A percentile compares a stretch with the other conserved stretches of the same genome.
Evolutionary conservation across 805 yeast species (phyloP).

Genomic region (Wickerhamomyces strasburgensis): DNA sequence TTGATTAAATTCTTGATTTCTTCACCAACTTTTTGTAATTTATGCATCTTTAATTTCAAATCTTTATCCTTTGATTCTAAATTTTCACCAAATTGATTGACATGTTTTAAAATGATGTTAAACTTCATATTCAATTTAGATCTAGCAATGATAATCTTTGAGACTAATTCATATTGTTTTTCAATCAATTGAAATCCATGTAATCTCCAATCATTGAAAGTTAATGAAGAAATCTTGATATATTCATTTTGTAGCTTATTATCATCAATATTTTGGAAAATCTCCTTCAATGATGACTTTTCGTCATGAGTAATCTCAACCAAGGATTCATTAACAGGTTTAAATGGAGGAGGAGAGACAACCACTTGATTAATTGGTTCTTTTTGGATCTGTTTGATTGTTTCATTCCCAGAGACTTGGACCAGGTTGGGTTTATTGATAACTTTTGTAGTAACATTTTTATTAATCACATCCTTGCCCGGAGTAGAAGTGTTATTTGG

Average conservation of each 20-base stretch:
- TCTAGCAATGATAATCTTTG: slow-evolving; percentile 33
- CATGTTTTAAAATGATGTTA: slow-evolving; percentile 31
- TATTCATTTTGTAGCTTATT: slow-evolving; percentile 22
- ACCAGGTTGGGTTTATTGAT: not conserved
- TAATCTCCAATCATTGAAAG: slow-evolving; percentile 33
- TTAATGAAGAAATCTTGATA: slow-evolving; percentile 21
- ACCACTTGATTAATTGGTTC: not conserved
- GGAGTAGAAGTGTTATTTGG: slow-evolving; percentile 3
- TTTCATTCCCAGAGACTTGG: not conserved
- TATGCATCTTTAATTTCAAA: slow-evolving; percentile 30
- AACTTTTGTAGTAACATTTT: no score
- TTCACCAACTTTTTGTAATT: slow-evolving; percentile 38
- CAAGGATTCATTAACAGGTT: slow-evolving; percentile 5
- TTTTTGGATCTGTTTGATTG: not conserved
- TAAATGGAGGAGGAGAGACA: slow-evolving; percentile 15
- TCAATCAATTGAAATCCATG: slow-evolving; percentile 30
- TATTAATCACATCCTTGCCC: not conserved
- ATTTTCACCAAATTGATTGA: slow-evolving; percentile 32
- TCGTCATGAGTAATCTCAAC: slow-evolving; percentile 6
- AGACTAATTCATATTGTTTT: slow-evolving; percentile 31
- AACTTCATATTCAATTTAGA: slow-evolving; percentile 36
- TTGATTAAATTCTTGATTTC: slow-evolving; percentile 34
- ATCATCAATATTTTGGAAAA: slow-evolving; percentile 20
- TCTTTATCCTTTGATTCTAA: slow-evolving; percentile 28
- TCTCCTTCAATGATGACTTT: slow-evolving; percentile 8